Evolutionary conservation across 2,329 filamentous ascomycete genomes (phyloP).

Genomic region (Sporothrix sp.): DNA sequence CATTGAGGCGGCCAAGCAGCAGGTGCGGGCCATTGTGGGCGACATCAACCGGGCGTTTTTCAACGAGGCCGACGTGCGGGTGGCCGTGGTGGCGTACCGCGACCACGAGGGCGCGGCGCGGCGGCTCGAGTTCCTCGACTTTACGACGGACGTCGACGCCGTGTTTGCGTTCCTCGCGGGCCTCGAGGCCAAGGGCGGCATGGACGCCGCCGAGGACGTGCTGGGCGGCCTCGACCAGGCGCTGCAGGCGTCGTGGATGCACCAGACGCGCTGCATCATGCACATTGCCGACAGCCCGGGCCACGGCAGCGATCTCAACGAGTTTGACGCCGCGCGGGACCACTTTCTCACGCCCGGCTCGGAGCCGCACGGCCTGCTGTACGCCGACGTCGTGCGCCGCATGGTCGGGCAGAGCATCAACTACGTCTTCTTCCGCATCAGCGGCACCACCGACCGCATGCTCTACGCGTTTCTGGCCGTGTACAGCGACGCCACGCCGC

Average conservation of each 20-base stretch:
- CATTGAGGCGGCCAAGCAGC: constrained; percentile 27
- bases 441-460: constrained; percentile 24
- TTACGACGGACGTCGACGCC: constrained; percentile 19
- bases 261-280: constrained; percentile 26
- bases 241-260: constrained; percentile 25
- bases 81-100: constrained; percentile 29
- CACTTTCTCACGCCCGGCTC: constrained; percentile 19
- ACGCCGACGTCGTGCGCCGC: constrained; percentile 19
- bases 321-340: constrained; percentile 17
- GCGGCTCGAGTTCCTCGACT: constrained; percentile 26
- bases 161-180: constrained; percentile 22
- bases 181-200: constrained; percentile 22
- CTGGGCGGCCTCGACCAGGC: constrained; percentile 26
- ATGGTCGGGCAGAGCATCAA: constrained; percentile 24
- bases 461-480: constrained; percentile 19
- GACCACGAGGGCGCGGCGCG: constrained; percentile 24
- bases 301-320: constrained; percentile 22
- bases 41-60: constrained; percentile 26
- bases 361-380: constrained; percentile 25
- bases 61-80: constrained; percentile 26
- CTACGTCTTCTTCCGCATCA: constrained; percentile 26
- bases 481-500: constrained; percentile 18
- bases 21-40: constrained; percentile 26
- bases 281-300: constrained; percentile 27
- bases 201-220: constrained; percentile 28